phyloP scores from a whole-genome alignment of 305 asterid genomes.

The Fraxinus platypoda region DNA sequence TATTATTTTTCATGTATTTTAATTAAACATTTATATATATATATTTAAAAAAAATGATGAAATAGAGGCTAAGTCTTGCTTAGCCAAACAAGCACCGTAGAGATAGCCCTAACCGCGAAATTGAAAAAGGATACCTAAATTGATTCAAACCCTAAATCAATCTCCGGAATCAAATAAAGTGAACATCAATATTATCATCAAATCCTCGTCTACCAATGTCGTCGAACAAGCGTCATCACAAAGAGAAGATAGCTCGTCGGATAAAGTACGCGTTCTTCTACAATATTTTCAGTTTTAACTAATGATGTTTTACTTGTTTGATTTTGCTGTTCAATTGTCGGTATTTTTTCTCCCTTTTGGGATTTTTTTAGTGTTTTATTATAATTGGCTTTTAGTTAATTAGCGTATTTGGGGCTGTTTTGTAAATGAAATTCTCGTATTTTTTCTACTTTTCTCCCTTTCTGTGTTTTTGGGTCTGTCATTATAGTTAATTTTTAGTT shows the following conservation, averaged over 20 bases:
- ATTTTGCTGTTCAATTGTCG: not conserved
- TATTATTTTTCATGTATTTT: no score
- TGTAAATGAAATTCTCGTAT: slow-evolving; percentile 7
- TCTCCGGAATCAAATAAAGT: not conserved
- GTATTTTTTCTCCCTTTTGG: not conserved
- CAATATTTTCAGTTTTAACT: not conserved
- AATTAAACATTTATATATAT: no score
- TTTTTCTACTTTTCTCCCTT: not conserved
- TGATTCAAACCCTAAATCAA: not conserved
- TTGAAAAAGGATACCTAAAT: not conserved
- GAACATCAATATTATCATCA: not conserved
- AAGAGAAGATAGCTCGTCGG: slow-evolving; percentile 66
- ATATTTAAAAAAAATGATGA: no score
- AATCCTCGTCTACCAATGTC: slow-evolving; percentile 38
- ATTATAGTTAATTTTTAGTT: not conserved
- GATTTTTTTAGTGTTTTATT: not conserved
- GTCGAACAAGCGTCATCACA: slow-evolving; percentile 58
- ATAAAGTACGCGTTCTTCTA: slow-evolving; percentile 41
- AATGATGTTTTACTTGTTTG: not conserved
- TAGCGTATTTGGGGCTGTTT: not conserved
- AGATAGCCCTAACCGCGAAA: slow-evolving; percentile 35
- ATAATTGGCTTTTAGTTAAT: not conserved
- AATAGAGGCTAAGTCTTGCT: no score
- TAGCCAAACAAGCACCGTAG: not conserved
- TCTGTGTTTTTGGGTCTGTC: not conserved